Percentiles rank a stretch among this genome's conserved stretches.
phyloP scores from a whole-genome alignment of 345 rosid species.

The Excoecaria cochinchinensis region DNA sequence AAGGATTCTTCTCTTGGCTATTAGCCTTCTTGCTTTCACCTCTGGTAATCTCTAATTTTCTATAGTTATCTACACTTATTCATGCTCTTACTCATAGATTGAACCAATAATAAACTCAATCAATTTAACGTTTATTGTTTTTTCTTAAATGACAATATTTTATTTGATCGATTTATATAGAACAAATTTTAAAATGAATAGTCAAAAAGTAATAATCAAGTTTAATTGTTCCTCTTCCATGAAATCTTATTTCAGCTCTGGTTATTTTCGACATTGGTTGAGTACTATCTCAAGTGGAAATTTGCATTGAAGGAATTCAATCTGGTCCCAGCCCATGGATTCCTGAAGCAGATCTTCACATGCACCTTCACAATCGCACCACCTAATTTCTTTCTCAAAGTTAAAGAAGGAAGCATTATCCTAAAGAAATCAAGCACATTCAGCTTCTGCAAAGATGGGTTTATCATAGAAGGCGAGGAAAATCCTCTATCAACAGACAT shows the following conservation, averaged over 20 bases:
- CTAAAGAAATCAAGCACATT: slow-evolving; percentile 24
- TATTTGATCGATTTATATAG: too few relatives aligned
- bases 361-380: slow-evolving; percentile 31
- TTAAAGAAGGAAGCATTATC: slow-evolving; percentile 34
- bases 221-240: too few relatives aligned
- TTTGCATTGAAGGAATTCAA: slow-evolving; percentile 31
- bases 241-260: slow-evolving; percentile 24
- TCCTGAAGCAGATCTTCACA: slow-evolving; percentile 24
- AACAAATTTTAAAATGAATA: too few relatives aligned
- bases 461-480: slow-evolving; percentile 21
- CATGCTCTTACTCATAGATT: too few relatives aligned
- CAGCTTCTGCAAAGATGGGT: slow-evolving; percentile 27
- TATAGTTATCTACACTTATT: too few relatives aligned
- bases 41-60: slow-evolving; percentile 22
- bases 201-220: too few relatives aligned
- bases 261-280: slow-evolving; percentile 26
- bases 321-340: slow-evolving; percentile 28
- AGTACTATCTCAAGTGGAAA: slow-evolving; percentile 25
- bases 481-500: slow-evolving; percentile 15
- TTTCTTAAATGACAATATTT: too few relatives aligned
- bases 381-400: slow-evolving; percentile 26
- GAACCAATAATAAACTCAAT: too few relatives aligned
- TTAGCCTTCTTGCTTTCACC: slow-evolving; percentile 32
- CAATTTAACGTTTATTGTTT: too few relatives aligned
- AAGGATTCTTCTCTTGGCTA: slow-evolving; percentile 36